Percentiles rank a stretch among this genome's conserved stretches.
Conservation (phyloP, 768 basidiomycete species). For the Hemileccinum rubropunctum region DNA sequence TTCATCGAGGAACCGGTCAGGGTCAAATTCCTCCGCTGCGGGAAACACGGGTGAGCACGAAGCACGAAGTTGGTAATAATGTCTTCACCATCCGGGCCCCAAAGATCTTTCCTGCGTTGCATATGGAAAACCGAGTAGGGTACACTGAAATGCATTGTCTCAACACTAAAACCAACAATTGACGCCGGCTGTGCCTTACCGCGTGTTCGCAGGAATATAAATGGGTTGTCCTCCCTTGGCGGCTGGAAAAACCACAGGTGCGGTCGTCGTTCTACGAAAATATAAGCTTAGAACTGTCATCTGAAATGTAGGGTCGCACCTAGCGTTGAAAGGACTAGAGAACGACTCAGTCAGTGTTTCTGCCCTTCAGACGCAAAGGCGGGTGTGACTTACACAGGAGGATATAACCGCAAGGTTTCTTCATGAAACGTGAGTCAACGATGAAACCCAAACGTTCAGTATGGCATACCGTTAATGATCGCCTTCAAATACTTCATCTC, state of each 20-base stretch:
- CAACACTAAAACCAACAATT: neutral
- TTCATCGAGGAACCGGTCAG: constrained; percentile 65
- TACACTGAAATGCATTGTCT: constrained; percentile 24
- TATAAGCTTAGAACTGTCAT: neutral
- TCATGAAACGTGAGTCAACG: constrained; percentile 3
- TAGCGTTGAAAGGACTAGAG: constrained; percentile 26
- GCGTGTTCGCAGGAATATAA: constrained; percentile 33
- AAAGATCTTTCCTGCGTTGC: constrained; percentile 46
- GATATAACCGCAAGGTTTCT: constrained; percentile 31
- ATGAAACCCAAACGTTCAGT: neutral
- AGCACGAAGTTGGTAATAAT: no score
- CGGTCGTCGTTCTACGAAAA: constrained; percentile 21
- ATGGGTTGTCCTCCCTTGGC: constrained; percentile 25
- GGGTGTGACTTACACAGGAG: constrained; percentile 27
- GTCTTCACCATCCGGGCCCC: constrained; percentile 51
- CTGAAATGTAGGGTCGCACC: constrained; percentile 1
- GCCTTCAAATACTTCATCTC: constrained; percentile 41
- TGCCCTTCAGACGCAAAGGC: neutral
- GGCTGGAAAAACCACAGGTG: constrained; percentile 22
- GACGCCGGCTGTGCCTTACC: constrained; percentile 12
- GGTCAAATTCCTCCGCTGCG: constrained; percentile 59
- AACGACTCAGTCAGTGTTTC: neutral
- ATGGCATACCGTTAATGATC: constrained; percentile 33
- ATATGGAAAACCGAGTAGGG: constrained; percentile 51
- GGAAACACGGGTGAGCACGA: neutral